Evolutionary conservation across 1,139 yeast species (phyloP), one percentile per base, ranked within the genome.

Genomic region (Kodamaea alishanica): DNA sequence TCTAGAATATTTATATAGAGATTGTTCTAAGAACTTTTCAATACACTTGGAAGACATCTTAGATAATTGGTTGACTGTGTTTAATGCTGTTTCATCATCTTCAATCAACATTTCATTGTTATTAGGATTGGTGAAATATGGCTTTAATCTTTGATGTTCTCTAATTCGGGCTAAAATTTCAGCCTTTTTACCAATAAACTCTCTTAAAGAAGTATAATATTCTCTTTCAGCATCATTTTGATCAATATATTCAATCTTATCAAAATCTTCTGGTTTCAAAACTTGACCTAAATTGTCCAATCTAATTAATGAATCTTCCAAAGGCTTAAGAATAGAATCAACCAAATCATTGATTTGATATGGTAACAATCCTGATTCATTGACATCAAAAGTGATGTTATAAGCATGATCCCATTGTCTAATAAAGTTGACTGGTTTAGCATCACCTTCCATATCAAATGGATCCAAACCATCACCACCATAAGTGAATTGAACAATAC

Each of bases 391-490:
- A 0, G 96, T 85, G 41, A 87, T 65, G 58, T 86, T 84, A 51
- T 65, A 73, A 12, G 96, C 84, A 60, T 94, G 98, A 48, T 83
- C 90, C 99, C 99, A 94, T 35, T 96, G 89, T 56, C 97, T 78
- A 37, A 73, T 75, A 60, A 94, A 92, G 60, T 94, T 90, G 26
- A 94, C 98, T 0, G 98, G 98, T 52, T 73, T 80, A 1, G 98
- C 97, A 61, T 94, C 97, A 51, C 98, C 98, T 67, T 94, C 99
- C 97, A 94, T 92, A 65, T 92, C 97, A 56, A 87, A 76, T 3
- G 99, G 99, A 71, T 94, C 99, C 45, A 94, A 75, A 33, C 98
- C 97, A 65, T 94, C 99, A 49, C 97, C 98, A 65, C 99, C 99
- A 60, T 94, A 94, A 12, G 90, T 87, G 63, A 94, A 94, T 63